These are phyloP conservation scores for Zangia roseola DNA, from an alignment of 768 basidiomycete genomes.

Conservation along the genomic window DNA sequence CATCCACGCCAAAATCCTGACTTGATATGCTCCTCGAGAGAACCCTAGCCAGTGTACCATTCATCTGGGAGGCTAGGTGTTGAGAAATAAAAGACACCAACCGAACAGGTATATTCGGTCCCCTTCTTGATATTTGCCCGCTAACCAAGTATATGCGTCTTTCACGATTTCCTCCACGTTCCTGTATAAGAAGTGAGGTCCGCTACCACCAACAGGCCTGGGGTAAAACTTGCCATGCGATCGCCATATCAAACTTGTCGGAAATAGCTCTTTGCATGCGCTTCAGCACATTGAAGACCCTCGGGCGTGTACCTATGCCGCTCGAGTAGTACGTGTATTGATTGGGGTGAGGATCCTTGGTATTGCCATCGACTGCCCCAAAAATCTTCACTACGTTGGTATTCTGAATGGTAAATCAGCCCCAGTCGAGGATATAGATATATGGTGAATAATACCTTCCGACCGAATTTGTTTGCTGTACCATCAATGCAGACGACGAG, in stretches of 20 bases:
- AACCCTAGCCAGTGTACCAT: slow-evolving; percentile 26
- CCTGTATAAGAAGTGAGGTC: slow-evolving; percentile 15
- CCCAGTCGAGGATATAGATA: not conserved
- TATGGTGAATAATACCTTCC: slow-evolving; percentile 2
- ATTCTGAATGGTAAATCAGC: slow-evolving; percentile 21
- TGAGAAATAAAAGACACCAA: not conserved
- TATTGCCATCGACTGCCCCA: slow-evolving; percentile 18
- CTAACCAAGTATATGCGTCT: slow-evolving; percentile 32
- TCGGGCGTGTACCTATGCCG: slow-evolving; percentile 36
- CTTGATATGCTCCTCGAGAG: slow-evolving; percentile 41
- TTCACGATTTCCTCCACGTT: slow-evolving; percentile 34
- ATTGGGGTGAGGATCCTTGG: slow-evolving; percentile 9
- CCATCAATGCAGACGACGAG: slow-evolving; percentile 21
- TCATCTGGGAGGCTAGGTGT: not conserved
- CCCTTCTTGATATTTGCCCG: slow-evolving; percentile 23
- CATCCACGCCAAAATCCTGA: slow-evolving; percentile 39
- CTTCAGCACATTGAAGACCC: slow-evolving; percentile 22
- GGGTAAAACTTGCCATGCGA: slow-evolving; percentile 32
- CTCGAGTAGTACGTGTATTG: slow-evolving; percentile 37
- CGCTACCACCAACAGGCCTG: too few species aligned
- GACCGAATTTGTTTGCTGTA: slow-evolving; percentile 20
- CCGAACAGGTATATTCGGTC: slow-evolving; percentile 33
- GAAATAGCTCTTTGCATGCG: slow-evolving; percentile 11
- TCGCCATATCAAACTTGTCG: slow-evolving; percentile 32
- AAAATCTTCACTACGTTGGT: slow-evolving; percentile 37